A percentile compares a stretch with the other conserved stretches of the same genome.
These are phyloP conservation scores for Pseudoneurospora amorphoporcata DNA, from an alignment of 495 filamentous ascomycete species.

Conservation along the genomic window DNA sequence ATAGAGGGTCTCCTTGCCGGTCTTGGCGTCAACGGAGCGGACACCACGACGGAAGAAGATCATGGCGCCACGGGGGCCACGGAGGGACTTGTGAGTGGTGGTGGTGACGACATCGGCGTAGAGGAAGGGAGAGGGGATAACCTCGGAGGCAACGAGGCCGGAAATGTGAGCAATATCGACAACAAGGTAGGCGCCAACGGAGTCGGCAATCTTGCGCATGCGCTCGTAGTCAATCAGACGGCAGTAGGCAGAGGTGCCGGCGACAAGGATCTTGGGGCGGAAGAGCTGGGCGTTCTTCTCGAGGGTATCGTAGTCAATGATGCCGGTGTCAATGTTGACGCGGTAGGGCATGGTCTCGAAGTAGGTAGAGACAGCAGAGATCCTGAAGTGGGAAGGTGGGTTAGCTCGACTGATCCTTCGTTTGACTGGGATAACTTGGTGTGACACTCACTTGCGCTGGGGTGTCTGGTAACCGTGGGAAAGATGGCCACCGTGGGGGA, in stretches of 20 bases:
- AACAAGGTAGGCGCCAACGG: constrained; percentile 86
- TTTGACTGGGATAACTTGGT: not conserved
- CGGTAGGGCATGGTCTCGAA: constrained; percentile 93
- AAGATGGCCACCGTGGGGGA: constrained; percentile 96
- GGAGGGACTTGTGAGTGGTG: constrained; percentile 98
- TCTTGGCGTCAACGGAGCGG: constrained; percentile 76
- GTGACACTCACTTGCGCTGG: constrained; percentile 59
- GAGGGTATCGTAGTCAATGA: constrained; percentile 93
- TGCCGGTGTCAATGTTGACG: constrained; percentile 80
- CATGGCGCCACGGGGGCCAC: constrained; percentile 98
- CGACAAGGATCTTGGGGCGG: constrained; percentile 91
- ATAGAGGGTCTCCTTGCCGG: constrained; percentile 80
- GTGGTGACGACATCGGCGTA: constrained; percentile 97
- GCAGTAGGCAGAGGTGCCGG: constrained; percentile 98
- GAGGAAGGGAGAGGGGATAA: constrained; percentile 89
- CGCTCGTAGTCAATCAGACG: constrained; percentile 92
- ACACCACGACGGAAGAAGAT: constrained; percentile 99
- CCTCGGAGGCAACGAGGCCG: constrained; percentile 82
- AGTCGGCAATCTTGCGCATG: constrained; percentile 94
- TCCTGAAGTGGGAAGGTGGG: constrained; percentile 40
- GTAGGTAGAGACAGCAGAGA: constrained; percentile 88
- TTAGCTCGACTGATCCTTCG: not conserved
- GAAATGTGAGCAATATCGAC: constrained; percentile 99
- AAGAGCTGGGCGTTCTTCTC: constrained; percentile 90
- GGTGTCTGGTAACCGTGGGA: constrained; percentile 97